Evolutionary conservation across 31 red algal species (phyloP), one percentile per base, ranked within the genome.

Genomic region (Asparagopsis taxiformis): DNA sequence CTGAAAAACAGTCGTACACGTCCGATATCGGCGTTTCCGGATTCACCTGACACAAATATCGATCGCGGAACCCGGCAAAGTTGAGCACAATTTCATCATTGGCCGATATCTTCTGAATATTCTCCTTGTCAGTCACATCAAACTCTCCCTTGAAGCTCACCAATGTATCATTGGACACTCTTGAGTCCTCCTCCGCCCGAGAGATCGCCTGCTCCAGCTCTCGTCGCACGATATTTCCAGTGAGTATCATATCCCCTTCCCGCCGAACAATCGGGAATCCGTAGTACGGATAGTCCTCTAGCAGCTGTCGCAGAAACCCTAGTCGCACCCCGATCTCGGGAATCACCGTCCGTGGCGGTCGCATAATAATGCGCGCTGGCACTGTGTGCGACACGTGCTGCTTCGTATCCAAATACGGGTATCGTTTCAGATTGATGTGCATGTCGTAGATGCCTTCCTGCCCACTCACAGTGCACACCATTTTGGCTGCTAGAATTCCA

Each of bases 381-480:
- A 80, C 55, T 24, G 37, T 56, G 43, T 82, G 75, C 2, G 74
- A 81, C 3, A 72, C 72, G 52, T 77, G 80, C 38, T 82, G 57
- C 31, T 80, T 72, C 19, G 65, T 68, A 46, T 69, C 68, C 16
- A 93, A 36, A 49, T 82, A 93, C 29, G 91, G 91, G 59, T 87
- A 87, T 20, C 82, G 53, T 50, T 89, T 94, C 46, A 94, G 70
- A 34, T 67, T 80, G 62, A 94, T 89, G 31, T 94, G 80, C 71
- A 78, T 80, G 33, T 94, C 91, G 39, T 94, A 94, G 48, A 94
- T 94, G 22, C 79, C 84, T 31, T 80, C 75, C 17, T 89, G 59
- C 21, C 68, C 70, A 58, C 56, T 75, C 16, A 86, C 52, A 22
- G 61, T 75, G 48, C 84, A 82, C 58, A 94, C 80, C 91, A 87